Base-by-base conservation (phyloP, 768 basidiomycete species). In the Coprinopsis sp. region DNA sequence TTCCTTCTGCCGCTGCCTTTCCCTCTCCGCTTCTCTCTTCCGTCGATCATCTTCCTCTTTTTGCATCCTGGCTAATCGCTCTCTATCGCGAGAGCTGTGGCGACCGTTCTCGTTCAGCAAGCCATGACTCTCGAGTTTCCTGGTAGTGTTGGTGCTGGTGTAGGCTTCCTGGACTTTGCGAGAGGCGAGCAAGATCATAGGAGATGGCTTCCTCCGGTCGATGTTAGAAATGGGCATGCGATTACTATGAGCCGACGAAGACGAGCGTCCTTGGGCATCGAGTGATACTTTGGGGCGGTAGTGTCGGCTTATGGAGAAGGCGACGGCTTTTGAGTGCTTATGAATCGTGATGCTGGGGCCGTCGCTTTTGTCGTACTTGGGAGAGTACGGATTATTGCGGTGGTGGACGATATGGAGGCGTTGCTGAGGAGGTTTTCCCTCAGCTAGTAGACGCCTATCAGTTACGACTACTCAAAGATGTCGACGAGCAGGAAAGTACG, bases 81-180 rank as follows among this genome's bases (percentile, higher is more conserved):
- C 65, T 49, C 60, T 58, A 38, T 67, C 64, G 38, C 58, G 69
- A n/a, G 58, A 57, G 40, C 64, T 62, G n/a, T 51, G 58, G 2
- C 50, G 53, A 41, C 51, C 54, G 25, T 62, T 60, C 19, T 79
- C 80, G 33, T 78, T 76, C 33, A 88, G 67, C 21, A 87, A 61
- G 8, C 84, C 84, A 54, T 87, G 81, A 0, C 81, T 78, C 51
- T 76, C 76, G 28, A 88, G 70, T 57, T 79, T 81, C 38, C 77
- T 71, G 5, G 84, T 87, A 16, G 85, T 84, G 27, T 74, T 81
- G 14, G 87, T 89, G 54, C 79, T 87, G 14, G 86, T 88, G 55
- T 78, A 90, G 13, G 83, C 80, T 56, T 81, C 79, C 54, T 91
- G 88, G n/a, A 90, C 87, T 51, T 74, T 77, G 56, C 79, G 78